phyloP scores from a whole-genome alignment of 352 stramenopile species.

The Halophytophthora batemanensis region DNA sequence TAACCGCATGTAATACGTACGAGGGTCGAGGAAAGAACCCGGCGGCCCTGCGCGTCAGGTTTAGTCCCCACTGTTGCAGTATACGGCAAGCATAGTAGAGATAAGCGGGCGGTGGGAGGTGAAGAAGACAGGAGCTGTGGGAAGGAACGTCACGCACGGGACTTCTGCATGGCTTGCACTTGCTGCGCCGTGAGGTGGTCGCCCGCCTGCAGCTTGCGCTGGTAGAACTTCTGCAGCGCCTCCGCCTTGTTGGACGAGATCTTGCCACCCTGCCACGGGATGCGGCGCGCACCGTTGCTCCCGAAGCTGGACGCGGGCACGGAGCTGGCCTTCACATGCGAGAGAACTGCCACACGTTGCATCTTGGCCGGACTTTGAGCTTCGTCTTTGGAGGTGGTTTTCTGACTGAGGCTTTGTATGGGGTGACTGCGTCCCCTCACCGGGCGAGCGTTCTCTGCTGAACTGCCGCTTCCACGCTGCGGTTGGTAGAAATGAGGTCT shows the following conservation, averaged over 20 bases:
- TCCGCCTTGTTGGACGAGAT: slow-evolving; percentile 85
- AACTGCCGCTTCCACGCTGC: not conserved
- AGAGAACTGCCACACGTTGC: slow-evolving; percentile 52
- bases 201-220: slow-evolving; percentile 59
- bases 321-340: slow-evolving; percentile 67
- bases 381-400: not conserved
- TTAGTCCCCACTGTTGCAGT: slow-evolving; percentile 17
- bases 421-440: not conserved
- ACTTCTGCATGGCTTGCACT: slow-evolving; percentile 40
- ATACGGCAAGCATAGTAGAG: not conserved
- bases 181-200: slow-evolving; percentile 47
- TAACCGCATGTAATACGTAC: not conserved
- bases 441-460: not conserved
- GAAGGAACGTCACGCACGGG: slow-evolving; percentile 28
- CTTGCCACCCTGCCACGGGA: slow-evolving; percentile 77
- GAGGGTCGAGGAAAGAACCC: not conserved
- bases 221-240: slow-evolving; percentile 82
- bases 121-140: not conserved
- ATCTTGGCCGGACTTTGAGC: slow-evolving; percentile 2
- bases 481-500: not conserved
- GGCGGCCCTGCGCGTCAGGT: slow-evolving; percentile 5
- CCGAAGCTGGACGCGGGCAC: slow-evolving; percentile 16
- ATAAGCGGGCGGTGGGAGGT: slow-evolving; percentile 1
- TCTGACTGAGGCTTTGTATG: not conserved
- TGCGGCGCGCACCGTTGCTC: slow-evolving; percentile 28